phyloP scores from a whole-genome alignment of 176 grass and related monocot genomes.

The Saccharum spontaneum region DNA sequence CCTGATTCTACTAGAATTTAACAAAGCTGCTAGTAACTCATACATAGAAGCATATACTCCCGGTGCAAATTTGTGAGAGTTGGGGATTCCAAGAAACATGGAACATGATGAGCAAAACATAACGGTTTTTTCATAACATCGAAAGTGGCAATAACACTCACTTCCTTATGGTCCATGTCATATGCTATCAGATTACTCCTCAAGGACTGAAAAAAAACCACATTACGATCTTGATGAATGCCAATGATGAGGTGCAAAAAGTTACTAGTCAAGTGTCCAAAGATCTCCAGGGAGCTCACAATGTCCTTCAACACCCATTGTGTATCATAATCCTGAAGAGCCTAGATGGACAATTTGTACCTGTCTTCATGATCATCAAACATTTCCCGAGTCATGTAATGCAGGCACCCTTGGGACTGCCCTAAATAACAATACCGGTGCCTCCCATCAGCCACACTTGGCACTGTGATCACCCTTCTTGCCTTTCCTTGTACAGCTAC shows the following conservation, averaged over 20 bases:
- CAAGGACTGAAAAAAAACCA: not conserved
- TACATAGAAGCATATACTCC: not conserved
- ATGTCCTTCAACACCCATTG: not conserved
- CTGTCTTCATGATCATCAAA: not conserved
- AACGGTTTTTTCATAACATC: too few relatives aligned
- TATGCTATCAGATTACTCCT: not conserved
- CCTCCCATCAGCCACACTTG: not conserved
- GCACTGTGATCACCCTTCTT: not conserved
- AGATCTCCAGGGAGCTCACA: not conserved
- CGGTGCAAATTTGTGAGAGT: not conserved
- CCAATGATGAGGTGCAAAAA: not conserved
- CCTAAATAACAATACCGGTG: not conserved
- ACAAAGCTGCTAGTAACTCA: not conserved
- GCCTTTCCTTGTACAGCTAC: not conserved
- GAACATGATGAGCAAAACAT: not conserved
- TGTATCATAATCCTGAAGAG: not conserved
- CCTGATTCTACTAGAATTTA: not conserved
- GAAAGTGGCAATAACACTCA: not conserved
- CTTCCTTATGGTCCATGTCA: not conserved
- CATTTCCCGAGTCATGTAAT: not conserved
- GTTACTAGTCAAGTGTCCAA: not conserved
- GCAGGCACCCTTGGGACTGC: not conserved
- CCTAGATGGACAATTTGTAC: not conserved
- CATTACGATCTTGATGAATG: not conserved
- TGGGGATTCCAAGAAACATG: not conserved